Percentiles rank a stretch among this genome's conserved stretches.
These are phyloP conservation scores for Pichia sp. DNA, from an alignment of 1,139 yeast genomes.

Conservation along the genomic window DNA sequence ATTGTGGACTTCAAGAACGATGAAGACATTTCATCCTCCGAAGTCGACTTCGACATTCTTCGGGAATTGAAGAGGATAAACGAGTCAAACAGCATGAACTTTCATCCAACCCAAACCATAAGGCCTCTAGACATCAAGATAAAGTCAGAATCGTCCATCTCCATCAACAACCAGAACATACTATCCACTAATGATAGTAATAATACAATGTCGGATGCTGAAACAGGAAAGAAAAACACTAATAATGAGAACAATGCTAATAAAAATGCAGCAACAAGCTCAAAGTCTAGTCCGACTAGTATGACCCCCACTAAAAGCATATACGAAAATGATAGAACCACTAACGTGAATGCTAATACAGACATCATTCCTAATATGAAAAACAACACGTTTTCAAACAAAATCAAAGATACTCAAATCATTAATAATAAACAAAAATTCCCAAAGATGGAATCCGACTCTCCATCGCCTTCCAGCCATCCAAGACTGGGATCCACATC, in stretches of 20 bases:
- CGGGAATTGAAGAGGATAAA: constrained; percentile 17
- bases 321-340: not conserved
- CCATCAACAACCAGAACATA: constrained; percentile 21
- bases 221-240: not conserved
- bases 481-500: constrained; percentile 3
- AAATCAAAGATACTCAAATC: not conserved
- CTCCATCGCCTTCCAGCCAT: not conserved
- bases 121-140: constrained; percentile 20
- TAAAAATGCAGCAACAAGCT: not conserved
- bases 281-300: not conserved
- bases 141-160: constrained; percentile 23
- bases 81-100: not conserved
- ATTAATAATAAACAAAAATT: not conserved
- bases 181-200: constrained; percentile 9
- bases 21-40: constrained; percentile 17
- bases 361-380: not conserved
- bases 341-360: not conserved
- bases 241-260: not conserved
- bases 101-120: constrained; percentile 1
- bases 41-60: constrained; percentile 23
- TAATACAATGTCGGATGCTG: not conserved
- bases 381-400: not conserved
- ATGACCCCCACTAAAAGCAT: no score
- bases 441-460: not conserved
- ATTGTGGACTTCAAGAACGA: constrained; percentile 25